phyloP scores from a whole-genome alignment of 306 rosid genomes.

The Malus sieversii region DNA sequence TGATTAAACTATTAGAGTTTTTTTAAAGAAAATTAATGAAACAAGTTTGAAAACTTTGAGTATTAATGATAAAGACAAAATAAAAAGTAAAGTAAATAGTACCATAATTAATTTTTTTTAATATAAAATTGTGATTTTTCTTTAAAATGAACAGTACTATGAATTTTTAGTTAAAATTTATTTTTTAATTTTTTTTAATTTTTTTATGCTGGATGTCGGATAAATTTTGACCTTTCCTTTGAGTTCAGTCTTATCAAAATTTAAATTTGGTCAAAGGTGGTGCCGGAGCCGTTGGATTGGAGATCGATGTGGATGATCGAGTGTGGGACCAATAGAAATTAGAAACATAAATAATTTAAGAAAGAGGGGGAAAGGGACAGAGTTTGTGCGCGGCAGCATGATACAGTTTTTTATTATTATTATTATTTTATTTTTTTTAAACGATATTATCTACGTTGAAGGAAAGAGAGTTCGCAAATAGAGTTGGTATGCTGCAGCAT shows the following conservation, averaged over 20 bases:
- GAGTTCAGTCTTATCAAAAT: not conserved
- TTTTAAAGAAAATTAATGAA: too few relatives aligned
- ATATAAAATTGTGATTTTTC: too few relatives aligned
- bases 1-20: not conserved
- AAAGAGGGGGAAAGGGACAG: not conserved
- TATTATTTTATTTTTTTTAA: too few relatives aligned
- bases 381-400: too few relatives aligned
- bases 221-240: not conserved
- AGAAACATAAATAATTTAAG: not conserved
- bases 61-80: too few relatives aligned
- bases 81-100: too few relatives aligned
- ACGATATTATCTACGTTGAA: too few relatives aligned
- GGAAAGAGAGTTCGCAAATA: not conserved
- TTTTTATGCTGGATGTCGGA: not conserved
- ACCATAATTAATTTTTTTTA: fast-evolving
- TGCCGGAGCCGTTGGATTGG: not conserved
- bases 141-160: too few relatives aligned
- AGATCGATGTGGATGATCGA: not conserved
- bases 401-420: too few relatives aligned
- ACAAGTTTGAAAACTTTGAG: too few relatives aligned
- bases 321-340: not conserved
- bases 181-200: too few relatives aligned
- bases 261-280: not conserved
- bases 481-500: slow-evolving; percentile 21
- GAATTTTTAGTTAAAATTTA: too few relatives aligned